Evolutionary conservation across 495 filamentous ascomycete genomes (phyloP).

Genomic region (Terfezia claveryi): DNA sequence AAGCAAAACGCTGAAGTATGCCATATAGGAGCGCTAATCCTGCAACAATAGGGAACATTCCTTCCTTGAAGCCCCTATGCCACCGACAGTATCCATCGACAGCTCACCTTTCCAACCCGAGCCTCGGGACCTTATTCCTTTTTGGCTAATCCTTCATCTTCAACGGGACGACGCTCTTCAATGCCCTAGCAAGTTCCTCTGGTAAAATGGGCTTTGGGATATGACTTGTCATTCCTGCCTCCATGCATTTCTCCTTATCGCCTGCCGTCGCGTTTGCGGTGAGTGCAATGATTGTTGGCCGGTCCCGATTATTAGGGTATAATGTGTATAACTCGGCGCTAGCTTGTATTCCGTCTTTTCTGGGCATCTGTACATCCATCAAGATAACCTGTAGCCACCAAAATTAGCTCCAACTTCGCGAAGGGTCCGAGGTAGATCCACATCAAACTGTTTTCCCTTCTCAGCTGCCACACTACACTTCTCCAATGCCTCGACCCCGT

Average conservation of each 20-base stretch:
- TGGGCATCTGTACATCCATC: constrained; percentile 20
- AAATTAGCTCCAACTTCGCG: not conserved
- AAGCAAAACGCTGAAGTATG: too few relatives aligned
- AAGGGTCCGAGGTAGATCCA: not conserved
- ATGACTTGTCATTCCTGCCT: constrained; percentile 17
- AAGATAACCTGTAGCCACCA: constrained; percentile 10
- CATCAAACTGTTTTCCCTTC: constrained; percentile 17
- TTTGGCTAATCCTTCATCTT: not conserved
- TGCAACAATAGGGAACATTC: too few relatives aligned
- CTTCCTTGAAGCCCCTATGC: too few relatives aligned
- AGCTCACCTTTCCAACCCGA: too few relatives aligned
- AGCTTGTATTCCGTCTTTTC: constrained; percentile 18
- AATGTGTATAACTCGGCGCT: constrained; percentile 5
- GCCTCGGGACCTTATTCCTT: not conserved
- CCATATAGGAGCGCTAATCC: too few relatives aligned
- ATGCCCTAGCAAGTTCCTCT: constrained; percentile 16
- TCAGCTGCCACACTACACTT: constrained; percentile 15
- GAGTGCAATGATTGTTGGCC: constrained; percentile 16
- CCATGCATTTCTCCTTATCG: constrained; percentile 16
- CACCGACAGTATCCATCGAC: too few relatives aligned
- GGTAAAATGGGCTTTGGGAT: constrained; percentile 19
- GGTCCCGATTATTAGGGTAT: constrained; percentile 1
- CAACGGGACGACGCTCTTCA: constrained; percentile 14
- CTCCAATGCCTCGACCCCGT: constrained; percentile 18
- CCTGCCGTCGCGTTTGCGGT: constrained; percentile 18